Base-by-base conservation (phyloP, 805 yeast species). In the Limtongozyma cylindracea region DNA sequence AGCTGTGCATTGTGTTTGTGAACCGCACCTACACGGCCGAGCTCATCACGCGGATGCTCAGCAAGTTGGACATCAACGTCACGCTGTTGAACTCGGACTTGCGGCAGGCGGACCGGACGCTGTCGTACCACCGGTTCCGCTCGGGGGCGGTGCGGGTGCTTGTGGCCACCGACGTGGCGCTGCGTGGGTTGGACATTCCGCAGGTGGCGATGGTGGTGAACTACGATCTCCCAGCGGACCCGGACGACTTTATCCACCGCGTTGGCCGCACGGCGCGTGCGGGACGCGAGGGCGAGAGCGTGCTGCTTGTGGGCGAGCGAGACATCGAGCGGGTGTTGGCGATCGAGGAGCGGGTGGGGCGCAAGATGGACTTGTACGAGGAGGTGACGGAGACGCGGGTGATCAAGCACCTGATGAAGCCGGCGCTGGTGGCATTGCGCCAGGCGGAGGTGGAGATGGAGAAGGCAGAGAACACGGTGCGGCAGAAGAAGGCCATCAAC, bases 251-350 rank as follows among this genome's bases (percentile, higher is more conserved):
- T 35, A 80, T 88, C 24, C 98, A 88, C 47, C 57, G 98, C 43
- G 92, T 84, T 8, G 98, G 98, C 51, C 76, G 98, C 63, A 84
- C 98, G 8, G 98, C 96, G 7, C 73, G 98, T 60, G 96, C 96
- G 3, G 96, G 96, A 2, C 58, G 91, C 33, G 47, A 51, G 22
- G 98, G 98, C 47, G 77, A 66, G 29, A 61, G 91, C 5, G 51
- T 88, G 1, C 63, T 88, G 9, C 56, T 88, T 26, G 72, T 88
- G 4, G 64, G 91, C 1, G 93, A 82, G 34, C 64, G 71, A 27
- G 98, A 84, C 39, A 68, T 88, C 9, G 57, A 54, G 13, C 57
- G 96, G 34, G 58, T 88, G 5, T 60, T 72, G 28, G 69, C 84
- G 5, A 84, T 88, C 24, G 98, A 88, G 41, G 77, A 65, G 24